A percentile compares a stretch with the other conserved stretches of the same genome.
These are phyloP conservation scores for Stachybotrys elegans DNA, from an alignment of 2,329 filamentous ascomycete genomes.

Conservation along the genomic window DNA sequence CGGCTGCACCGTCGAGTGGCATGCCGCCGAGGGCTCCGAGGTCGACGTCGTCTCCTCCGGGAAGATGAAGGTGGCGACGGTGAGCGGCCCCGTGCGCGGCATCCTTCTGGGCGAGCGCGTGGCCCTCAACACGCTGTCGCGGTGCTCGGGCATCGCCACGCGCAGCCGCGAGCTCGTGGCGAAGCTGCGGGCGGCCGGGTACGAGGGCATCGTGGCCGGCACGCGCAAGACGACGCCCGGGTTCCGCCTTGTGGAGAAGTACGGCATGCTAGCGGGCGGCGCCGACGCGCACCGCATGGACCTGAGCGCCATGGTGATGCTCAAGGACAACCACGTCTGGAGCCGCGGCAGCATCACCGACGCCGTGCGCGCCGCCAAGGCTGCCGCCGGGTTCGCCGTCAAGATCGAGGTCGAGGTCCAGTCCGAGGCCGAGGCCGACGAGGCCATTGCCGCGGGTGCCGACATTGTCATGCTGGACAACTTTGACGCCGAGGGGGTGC, in stretches of 20 bases:
- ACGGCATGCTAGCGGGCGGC: conserved; percentile 92
- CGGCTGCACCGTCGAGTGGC: conserved; percentile 90
- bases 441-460: conserved; percentile 84
- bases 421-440: conserved; percentile 80
- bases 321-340: conserved; percentile 99
- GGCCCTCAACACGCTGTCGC: conserved; percentile 81
- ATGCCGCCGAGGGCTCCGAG: conserved; percentile 66
- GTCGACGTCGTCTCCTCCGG: conserved; percentile 53
- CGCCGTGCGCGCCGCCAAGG: conserved; percentile 78
- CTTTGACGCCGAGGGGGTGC: conserved; percentile 76
- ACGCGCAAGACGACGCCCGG: conserved; percentile 97
- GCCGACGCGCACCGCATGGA: conserved; percentile 91
- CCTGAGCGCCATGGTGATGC: conserved; percentile 91
- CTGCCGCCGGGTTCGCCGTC: conserved; percentile 80
- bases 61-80: conserved; percentile 68
- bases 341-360: conserved; percentile 80
- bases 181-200: conserved; percentile 61
- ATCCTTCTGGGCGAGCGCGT: conserved; percentile 90
- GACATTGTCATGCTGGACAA: conserved; percentile 98
- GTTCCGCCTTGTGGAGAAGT: conserved; percentile 94
- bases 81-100: conserved; percentile 72
- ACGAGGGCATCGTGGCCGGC: conserved; percentile 79
- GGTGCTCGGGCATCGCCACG: conserved; percentile 88
- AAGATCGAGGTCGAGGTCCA: conserved; percentile 98
- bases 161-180: conserved; percentile 52